Base-by-base conservation (phyloP, 352 stramenopile genomes). In the Phytopythium kandeliae region DNA sequence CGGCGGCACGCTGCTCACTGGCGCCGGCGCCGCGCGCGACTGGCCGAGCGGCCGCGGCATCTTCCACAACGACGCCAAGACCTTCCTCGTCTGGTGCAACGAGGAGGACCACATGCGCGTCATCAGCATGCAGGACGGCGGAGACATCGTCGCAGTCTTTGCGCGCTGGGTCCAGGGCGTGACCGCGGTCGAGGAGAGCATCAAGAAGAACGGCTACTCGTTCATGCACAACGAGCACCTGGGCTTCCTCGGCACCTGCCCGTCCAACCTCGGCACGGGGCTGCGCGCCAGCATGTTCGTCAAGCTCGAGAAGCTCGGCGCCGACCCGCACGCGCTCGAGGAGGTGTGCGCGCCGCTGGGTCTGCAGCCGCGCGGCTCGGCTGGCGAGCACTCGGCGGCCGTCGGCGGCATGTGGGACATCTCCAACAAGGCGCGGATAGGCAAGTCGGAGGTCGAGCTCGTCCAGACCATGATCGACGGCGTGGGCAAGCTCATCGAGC, bases 401-500 rank as follows among this genome's bases (percentile, higher is more conserved):
- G 58, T 78, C 4, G 86, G 83, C 21, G 86, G 90, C 35, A 89
- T 97, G 49, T 98, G 90, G 67, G 93, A 98, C 51, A 83, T 98
- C 55, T 97, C 89, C 8, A 98, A 98, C 78, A 92, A 96, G 53
- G 88, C 96, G 43, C 73, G 90, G 42, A 87, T 98, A 51, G 93
- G 93, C 11, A 96, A 96, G 54, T 97, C 84, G 36, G 93, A 98
- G 62, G 89, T 97, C 4, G 81, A 98, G 61, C 75, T 98, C 22
- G 94, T 98, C 51, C 94, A 97, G 75, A 88, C 92, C 24, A 97
- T 98, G 90, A 97, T 98, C 49, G 86, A 98, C 58, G 93, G 93
- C 25, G 84, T 98, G 3, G 73, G 82, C 3, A 84, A 87, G 54
- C 72, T 98, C 55, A 97, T 98, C 57, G 76, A 92, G 43, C 65